Percentiles rank a stretch among this genome's conserved stretches.
phyloP scores from a whole-genome alignment of 441 rosid species.

The Aleurites moluccanus region DNA sequence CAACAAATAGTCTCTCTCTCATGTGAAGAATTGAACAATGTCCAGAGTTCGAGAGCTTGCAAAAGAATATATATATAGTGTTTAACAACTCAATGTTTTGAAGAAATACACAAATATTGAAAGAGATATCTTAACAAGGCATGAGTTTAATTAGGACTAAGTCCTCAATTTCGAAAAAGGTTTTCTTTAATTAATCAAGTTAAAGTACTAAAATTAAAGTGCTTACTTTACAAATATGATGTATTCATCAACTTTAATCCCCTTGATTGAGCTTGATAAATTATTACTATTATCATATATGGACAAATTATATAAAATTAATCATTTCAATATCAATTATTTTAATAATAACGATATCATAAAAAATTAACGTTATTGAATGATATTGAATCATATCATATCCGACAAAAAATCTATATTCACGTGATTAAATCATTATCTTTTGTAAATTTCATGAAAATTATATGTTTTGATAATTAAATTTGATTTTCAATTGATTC shows the following conservation, averaged over 20 bases:
- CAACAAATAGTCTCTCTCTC: too few relatives aligned
- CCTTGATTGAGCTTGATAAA: background rate
- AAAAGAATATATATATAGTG: background rate
- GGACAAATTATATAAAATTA: too few relatives aligned
- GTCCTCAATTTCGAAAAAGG: conserved; percentile 19
- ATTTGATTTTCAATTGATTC: background rate
- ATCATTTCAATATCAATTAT: background rate
- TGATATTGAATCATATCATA: background rate
- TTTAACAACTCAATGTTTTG: conserved; percentile 26
- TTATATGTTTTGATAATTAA: conserved; percentile 22
- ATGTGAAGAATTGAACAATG: too few relatives aligned
- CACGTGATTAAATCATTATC: background rate
- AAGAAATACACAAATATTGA: conserved; percentile 13
- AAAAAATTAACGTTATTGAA: background rate
- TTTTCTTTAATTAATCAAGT: conserved; percentile 3
- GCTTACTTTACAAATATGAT: background rate
- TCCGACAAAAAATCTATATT: conserved; percentile 2
- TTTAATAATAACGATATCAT: background rate
- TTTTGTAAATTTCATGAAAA: background rate
- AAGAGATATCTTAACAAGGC: conserved; percentile 1
- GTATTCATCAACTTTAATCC: background rate
- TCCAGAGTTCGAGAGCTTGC: too few relatives aligned
- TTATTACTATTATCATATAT: background rate
- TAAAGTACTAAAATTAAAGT: background rate
- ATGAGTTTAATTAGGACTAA: conserved; percentile 2